Evolutionary conservation across 305 asterid genomes (phyloP).

Genomic region (Salvia sclarea): DNA sequence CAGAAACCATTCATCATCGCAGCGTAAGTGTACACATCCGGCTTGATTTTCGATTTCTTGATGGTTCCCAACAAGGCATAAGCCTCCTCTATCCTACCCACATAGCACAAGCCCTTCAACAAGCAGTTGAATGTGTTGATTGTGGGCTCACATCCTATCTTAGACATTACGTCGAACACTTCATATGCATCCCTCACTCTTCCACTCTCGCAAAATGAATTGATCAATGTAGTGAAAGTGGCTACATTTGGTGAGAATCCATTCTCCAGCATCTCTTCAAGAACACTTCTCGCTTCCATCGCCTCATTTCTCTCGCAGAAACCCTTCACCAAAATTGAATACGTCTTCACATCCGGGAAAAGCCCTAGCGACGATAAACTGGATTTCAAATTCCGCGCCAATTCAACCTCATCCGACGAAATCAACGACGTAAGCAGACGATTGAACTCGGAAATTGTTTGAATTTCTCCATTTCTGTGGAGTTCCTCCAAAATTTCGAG

Average conservation of each 20-base stretch:
- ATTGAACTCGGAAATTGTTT: slow-evolving; percentile 43
- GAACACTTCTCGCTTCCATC: slow-evolving; percentile 39
- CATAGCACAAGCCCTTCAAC: slow-evolving; percentile 67
- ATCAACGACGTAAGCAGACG: slow-evolving; percentile 42
- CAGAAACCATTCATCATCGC: slow-evolving; percentile 81
- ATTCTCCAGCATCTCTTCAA: slow-evolving; percentile 44
- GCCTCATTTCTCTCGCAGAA: slow-evolving; percentile 57
- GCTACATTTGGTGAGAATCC: slow-evolving; percentile 58
- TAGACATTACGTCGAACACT: slow-evolving; percentile 55
- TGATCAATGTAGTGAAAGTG: slow-evolving; percentile 60
- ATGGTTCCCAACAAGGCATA: slow-evolving; percentile 44
- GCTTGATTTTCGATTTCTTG: slow-evolving; percentile 47
- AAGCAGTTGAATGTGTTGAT: slow-evolving; percentile 56
- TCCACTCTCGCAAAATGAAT: slow-evolving; percentile 54
- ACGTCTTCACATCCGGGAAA: slow-evolving; percentile 44
- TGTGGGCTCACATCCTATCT: slow-evolving; percentile 47
- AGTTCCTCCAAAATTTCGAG: slow-evolving; percentile 19
- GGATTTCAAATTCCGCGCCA: slow-evolving; percentile 48
- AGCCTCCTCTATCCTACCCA: slow-evolving; percentile 79
- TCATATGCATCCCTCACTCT: slow-evolving; percentile 48
- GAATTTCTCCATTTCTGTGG: slow-evolving; percentile 37
- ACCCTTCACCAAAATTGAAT: slow-evolving; percentile 47
- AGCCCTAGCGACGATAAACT: slow-evolving; percentile 38
- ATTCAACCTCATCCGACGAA: slow-evolving; percentile 48
- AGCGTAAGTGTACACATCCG: slow-evolving; percentile 65